phyloP scores from a whole-genome alignment of 441 rosid species.

The Mallotus repandus region DNA sequence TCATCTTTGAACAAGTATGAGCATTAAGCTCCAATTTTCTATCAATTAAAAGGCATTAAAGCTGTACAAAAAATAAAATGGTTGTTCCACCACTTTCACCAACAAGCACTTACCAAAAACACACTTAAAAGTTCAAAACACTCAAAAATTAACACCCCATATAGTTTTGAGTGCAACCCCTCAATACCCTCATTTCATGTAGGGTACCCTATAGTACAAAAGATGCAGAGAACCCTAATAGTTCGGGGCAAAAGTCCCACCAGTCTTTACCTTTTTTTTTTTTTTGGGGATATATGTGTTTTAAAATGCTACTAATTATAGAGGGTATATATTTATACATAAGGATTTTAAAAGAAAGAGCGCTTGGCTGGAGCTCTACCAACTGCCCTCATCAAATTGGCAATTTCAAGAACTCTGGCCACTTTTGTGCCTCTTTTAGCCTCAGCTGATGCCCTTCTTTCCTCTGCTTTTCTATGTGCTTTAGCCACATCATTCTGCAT shows the following conservation, averaged over 20 bases:
- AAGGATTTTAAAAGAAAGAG: constrained; percentile 51
- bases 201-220: constrained; percentile 33
- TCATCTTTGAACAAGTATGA: neutral
- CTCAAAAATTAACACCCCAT: neutral
- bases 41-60: constrained; percentile 7
- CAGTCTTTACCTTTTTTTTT: neutral
- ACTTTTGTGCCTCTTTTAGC: constrained; percentile 77
- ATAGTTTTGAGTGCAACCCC: neutral
- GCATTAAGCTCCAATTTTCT: constrained; percentile 20
- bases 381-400: constrained; percentile 87
- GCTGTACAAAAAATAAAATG: constrained; percentile 28
- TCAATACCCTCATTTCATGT: neutral
- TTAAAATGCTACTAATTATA: no score
- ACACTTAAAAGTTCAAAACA: constrained; percentile 22
- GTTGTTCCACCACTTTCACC: constrained; percentile 22
- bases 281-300: no score
- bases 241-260: constrained; percentile 18
- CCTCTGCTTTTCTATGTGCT: constrained; percentile 87
- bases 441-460: constrained; percentile 85
- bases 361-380: constrained; percentile 81
- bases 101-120: constrained; percentile 15
- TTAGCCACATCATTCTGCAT: constrained; percentile 83
- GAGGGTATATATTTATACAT: no score
- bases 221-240: constrained; percentile 21
- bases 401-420: constrained; percentile 66